Conservation (phyloP, 306 rosid species). For the Cucurbita moschata region DNA sequence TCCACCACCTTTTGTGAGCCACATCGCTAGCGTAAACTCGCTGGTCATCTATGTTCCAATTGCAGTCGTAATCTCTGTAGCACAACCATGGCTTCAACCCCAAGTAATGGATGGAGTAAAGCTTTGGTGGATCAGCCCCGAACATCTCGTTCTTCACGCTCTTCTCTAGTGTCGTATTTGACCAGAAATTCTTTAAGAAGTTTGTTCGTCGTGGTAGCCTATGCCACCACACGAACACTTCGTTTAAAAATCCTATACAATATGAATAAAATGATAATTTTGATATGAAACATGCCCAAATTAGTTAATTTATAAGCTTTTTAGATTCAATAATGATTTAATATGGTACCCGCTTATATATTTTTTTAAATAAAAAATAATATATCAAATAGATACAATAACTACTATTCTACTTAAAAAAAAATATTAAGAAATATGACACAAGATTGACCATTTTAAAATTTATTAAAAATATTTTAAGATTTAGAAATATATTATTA, state of each 20-base stretch:
- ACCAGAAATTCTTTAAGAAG: slow-evolving; percentile 76
- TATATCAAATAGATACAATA: too few relatives aligned
- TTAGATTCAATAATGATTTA: too few relatives aligned
- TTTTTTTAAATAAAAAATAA: too few relatives aligned
- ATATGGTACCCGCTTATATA: too few relatives aligned
- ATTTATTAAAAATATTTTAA: too few relatives aligned
- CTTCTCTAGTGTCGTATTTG: slow-evolving; percentile 52
- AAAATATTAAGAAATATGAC: too few relatives aligned
- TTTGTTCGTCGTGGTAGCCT: slow-evolving; percentile 77
- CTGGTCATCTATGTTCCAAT: slow-evolving; percentile 55
- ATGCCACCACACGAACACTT: slow-evolving; percentile 98
- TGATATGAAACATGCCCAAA: too few relatives aligned
- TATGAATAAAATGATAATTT: neutral
- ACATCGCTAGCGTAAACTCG: slow-evolving; percentile 81
- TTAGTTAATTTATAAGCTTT: too few relatives aligned
- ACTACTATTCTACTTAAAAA: too few relatives aligned
- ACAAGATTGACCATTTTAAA: too few relatives aligned
- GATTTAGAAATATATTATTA: too few relatives aligned
- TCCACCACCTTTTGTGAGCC: slow-evolving; percentile 86
- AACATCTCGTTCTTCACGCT: slow-evolving; percentile 49
- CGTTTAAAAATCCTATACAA: slow-evolving; percentile 36
- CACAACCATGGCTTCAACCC: slow-evolving; percentile 91
- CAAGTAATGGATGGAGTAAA: slow-evolving; percentile 62
- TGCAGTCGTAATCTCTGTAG: slow-evolving; percentile 85
- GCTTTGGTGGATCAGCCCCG: slow-evolving; percentile 57